Percentiles rank a stretch among this genome's conserved stretches.
Evolutionary conservation across 495 filamentous ascomycete genomes (phyloP).

Genomic region (Daldinia loculata): DNA sequence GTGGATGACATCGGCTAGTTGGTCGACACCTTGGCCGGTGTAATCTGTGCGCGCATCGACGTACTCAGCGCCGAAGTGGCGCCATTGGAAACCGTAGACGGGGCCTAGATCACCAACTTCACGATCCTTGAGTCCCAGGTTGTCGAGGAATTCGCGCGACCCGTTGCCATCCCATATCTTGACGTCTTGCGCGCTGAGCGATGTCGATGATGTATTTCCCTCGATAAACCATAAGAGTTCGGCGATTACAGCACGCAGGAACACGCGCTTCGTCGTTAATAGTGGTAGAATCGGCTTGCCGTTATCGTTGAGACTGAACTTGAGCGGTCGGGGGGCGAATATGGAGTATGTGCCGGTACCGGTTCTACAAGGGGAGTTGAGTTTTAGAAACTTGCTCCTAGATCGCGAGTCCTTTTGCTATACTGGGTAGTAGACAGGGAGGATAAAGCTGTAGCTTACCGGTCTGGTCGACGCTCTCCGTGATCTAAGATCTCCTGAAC

Average conservation of each 20-base stretch:
- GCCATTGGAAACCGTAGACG: slow-evolving; percentile 99
- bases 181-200: slow-evolving; percentile 78
- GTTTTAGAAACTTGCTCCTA: background rate
- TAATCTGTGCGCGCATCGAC: slow-evolving; percentile 82
- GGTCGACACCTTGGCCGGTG: slow-evolving; percentile 87
- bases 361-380: slow-evolving; percentile 61
- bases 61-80: slow-evolving; percentile 95
- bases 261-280: slow-evolving; percentile 96
- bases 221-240: slow-evolving; percentile 97
- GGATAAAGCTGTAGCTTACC: slow-evolving; percentile 53
- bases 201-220: slow-evolving; percentile 77
- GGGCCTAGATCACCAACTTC: slow-evolving; percentile 90
- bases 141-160: slow-evolving; percentile 86
- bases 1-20: slow-evolving; percentile 84
- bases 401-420: background rate
- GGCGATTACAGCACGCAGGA: slow-evolving; percentile 86
- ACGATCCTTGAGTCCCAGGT: slow-evolving; percentile 78
- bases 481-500: slow-evolving; percentile 76
- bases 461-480: slow-evolving; percentile 84
- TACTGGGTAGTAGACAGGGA: background rate
- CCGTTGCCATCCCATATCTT: slow-evolving; percentile 99
- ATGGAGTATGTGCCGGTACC: slow-evolving; percentile 91
- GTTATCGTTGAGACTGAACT: slow-evolving; percentile 78
- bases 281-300: slow-evolving; percentile 78
- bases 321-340: slow-evolving; percentile 85